phyloP scores from a whole-genome alignment of 1,284 basidiomycete species.

The Volvariella volvacea region DNA sequence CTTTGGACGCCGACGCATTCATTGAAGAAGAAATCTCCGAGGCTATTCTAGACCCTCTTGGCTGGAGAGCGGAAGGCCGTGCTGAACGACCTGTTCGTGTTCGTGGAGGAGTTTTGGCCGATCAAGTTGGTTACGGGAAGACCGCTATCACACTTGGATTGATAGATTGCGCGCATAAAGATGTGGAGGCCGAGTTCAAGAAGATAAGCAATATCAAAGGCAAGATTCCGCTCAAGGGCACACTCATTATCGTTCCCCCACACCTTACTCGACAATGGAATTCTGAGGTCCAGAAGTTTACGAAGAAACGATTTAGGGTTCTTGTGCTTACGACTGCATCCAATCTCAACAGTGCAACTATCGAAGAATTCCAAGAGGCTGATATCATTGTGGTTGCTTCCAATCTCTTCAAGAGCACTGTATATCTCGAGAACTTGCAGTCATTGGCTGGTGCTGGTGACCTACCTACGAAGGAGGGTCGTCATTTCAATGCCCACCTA shows the following conservation, averaged over 20 bases:
- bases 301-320: conserved; percentile 57
- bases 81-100: conserved; percentile 73
- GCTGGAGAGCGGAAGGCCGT: conserved; percentile 91
- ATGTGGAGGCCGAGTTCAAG: conserved; percentile 52
- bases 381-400: conserved; percentile 88
- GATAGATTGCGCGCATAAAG: conserved; percentile 62
- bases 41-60: conserved; percentile 76
- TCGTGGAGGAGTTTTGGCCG: conserved; percentile 89
- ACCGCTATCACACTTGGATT: conserved; percentile 92
- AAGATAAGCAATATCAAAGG: conserved; percentile 47
- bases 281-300: conserved; percentile 82
- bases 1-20: conserved; percentile 61
- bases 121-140: conserved; percentile 96
- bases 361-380: conserved; percentile 73
- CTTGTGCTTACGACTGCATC: conserved; percentile 67
- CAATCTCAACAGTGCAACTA: conserved; percentile 71
- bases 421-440: conserved; percentile 74
- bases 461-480: conserved; percentile 66
- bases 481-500: conserved; percentile 83
- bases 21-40: conserved; percentile 94
- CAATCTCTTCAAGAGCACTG: conserved; percentile 73
- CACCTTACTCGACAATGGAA: conserved; percentile 90
- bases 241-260: conserved; percentile 83
- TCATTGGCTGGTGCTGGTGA: conserved; percentile 61
- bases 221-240: conserved; percentile 72